Conservation (phyloP, 768 basidiomycete species). For the Boletus sp. region DNA sequence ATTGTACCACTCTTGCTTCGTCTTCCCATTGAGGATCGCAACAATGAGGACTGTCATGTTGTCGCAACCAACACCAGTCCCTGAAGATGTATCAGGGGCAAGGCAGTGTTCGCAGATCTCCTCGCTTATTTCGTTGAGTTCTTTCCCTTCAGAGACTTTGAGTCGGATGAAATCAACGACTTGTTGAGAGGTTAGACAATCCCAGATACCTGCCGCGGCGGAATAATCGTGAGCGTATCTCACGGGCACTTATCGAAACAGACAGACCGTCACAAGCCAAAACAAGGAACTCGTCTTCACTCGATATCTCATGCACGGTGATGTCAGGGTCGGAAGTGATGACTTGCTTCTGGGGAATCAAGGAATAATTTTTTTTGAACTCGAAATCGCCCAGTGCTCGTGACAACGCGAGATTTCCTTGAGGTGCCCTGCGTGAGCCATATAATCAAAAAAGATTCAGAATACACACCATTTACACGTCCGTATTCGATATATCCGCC, state of each 20-base stretch:
- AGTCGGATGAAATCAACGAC: constrained; percentile 86
- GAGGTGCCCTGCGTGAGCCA: background rate
- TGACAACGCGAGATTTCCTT: constrained; percentile 93
- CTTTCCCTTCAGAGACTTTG: constrained; percentile 73
- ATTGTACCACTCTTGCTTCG: constrained; percentile 88
- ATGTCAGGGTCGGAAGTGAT: constrained; percentile 96
- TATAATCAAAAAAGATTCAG: background rate
- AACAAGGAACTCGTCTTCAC: constrained; percentile 95
- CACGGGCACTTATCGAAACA: background rate
- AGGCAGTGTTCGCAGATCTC: constrained; percentile 89
- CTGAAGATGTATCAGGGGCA: constrained; percentile 88
- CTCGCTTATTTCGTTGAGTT: constrained; percentile 82
- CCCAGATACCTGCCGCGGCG: constrained; percentile 84
- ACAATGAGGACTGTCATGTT: constrained; percentile 98
- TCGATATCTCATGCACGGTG: constrained; percentile 71
- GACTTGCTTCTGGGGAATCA: constrained; percentile 85
- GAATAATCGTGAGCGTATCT: constrained; percentile 3
- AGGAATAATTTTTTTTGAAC: constrained; percentile 88
- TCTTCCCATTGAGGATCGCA: constrained; percentile 80
- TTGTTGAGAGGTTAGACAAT: constrained; percentile 91
- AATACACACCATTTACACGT: constrained; percentile 84
- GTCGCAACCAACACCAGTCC: constrained; percentile 94
- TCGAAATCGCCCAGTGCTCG: constrained; percentile 97
- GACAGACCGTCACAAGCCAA: constrained; percentile 90
- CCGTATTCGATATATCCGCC: constrained; percentile 97